A percentile compares a stretch with the other conserved stretches of the same genome.
These are phyloP conservation scores for Eimeria mitis DNA, from an alignment of 169 alveolate genomes.

Conservation along the genomic window DNA sequence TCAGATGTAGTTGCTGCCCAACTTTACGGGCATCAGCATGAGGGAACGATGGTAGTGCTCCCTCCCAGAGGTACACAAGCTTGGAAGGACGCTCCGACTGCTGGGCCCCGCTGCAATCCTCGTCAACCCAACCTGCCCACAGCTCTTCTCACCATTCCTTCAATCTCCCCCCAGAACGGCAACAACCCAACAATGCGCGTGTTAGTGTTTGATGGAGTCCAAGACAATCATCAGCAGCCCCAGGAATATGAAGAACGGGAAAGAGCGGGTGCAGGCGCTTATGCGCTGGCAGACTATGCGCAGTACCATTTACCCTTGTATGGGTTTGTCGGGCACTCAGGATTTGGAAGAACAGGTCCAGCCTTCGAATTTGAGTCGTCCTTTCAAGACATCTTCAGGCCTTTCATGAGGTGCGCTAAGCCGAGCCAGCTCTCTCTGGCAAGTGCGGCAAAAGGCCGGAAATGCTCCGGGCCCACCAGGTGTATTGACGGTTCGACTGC, in stretches of 20 bases:
- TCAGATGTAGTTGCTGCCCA: slow-evolving; percentile 40
- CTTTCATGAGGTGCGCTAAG: slow-evolving; percentile 38
- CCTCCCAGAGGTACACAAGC: slow-evolving; percentile 1
- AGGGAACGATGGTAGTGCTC: slow-evolving; percentile 17
- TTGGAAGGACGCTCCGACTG: slow-evolving; percentile 37
- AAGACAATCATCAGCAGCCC: not conserved
- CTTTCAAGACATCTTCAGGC: slow-evolving; percentile 35
- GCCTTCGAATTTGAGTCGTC: slow-evolving; percentile 33
- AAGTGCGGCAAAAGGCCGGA: not conserved
- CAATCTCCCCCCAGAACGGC: slow-evolving; percentile 18
- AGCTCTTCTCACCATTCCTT: slow-evolving; percentile 41
- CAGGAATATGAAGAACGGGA: not conserved
- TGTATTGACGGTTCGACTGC: slow-evolving; percentile 32
- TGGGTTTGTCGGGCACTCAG: slow-evolving; percentile 37
- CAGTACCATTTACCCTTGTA: slow-evolving; percentile 32
- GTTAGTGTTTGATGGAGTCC: not conserved
- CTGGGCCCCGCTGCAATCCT: slow-evolving; percentile 49
- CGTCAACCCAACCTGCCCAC: slow-evolving; percentile 25
- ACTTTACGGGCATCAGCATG: slow-evolving; percentile 18
- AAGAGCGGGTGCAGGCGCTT: not conserved
- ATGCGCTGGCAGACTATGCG: not conserved
- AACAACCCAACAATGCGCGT: slow-evolving; percentile 46
- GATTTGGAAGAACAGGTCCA: slow-evolving; percentile 26
- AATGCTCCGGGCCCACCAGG: not conserved
- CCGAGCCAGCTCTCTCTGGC: not conserved